Conservation (phyloP, 176 grass and related monocot genomes). For the Microstegium vimineum region DNA sequence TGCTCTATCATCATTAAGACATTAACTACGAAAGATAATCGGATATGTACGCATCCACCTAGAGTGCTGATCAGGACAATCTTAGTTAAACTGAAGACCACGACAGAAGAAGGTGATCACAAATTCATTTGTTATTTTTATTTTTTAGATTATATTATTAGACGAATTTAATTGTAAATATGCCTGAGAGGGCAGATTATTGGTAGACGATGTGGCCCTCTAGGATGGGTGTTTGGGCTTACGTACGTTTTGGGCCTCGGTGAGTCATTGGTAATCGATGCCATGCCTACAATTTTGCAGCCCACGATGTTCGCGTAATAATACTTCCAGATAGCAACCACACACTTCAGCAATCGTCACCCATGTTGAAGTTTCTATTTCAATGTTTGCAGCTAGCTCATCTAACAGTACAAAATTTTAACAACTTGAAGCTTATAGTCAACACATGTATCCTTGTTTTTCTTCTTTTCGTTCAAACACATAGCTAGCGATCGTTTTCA, state of each 20-base stretch:
- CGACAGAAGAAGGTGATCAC: background rate
- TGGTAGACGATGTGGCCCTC: no score
- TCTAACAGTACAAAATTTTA: background rate
- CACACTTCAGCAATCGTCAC: background rate
- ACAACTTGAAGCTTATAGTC: background rate
- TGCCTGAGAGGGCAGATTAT: no score
- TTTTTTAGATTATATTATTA: background rate
- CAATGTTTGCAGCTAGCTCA: background rate
- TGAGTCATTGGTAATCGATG: background rate
- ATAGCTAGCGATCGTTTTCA: background rate
- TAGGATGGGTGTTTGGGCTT: background rate
- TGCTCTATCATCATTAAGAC: background rate
- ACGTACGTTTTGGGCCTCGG: background rate
- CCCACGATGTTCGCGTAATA: background rate
- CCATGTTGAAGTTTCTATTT: background rate
- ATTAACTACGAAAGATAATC: background rate
- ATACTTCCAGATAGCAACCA: background rate
- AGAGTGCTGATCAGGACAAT: background rate
- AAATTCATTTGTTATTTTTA: background rate
- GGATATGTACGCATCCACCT: background rate
- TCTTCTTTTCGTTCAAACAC: background rate
- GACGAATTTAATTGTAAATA: background rate
- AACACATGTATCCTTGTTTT: background rate
- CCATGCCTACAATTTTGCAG: background rate
- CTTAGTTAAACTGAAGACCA: background rate